Base-by-base conservation (phyloP, 1,139 yeast genomes). In the Protomyces gravidus region DNA sequence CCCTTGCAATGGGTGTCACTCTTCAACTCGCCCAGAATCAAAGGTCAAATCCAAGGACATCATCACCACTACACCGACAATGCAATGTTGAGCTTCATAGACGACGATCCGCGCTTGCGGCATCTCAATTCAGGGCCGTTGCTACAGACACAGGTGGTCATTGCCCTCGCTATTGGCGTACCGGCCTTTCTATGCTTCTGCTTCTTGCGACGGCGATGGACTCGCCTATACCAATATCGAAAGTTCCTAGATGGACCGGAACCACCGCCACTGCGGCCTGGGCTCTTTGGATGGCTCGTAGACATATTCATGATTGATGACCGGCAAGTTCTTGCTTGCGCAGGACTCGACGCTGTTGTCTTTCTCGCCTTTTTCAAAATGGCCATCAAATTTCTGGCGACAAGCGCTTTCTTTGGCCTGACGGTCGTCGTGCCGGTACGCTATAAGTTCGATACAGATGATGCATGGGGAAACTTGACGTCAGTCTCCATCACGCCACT, bases 301-400 rank as follows among this genome's bases (percentile, higher is more conserved):
- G 80, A 82, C 0, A 73, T 90, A 17, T 81, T 80, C 69, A 72
- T 72, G 17, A 82, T 89, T 17, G 77, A 79, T 26, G 97, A 92
- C 67, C 79, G 81, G 36, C 89, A 89, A 65, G 81, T 92, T 1
- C 76, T 92, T 59, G 90, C 88, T 63, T 85, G 85, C 68, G 96
- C 97, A 0, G 98, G 98, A 0, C 74, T 92, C 47, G 98, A 92
- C 73, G 97, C 97, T 0, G 89, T 81, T 72, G 97, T 90, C 21
- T 88, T 85, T 67, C 73, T 88, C 28, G 85, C 86, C 15, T 88
- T 88, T 71, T 89, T 88, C 76, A 80, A 82, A 64, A 84, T 86
- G 84, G 81, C 89, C 42, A 84, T 87, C 61, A 80, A 80, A 67
- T 77, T 84, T 39, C 73, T 88, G 28, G 71, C 79, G 5, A 73